phyloP scores from a whole-genome alignment of 345 rosid species.

The Psidium friedrichsthalianum region DNA sequence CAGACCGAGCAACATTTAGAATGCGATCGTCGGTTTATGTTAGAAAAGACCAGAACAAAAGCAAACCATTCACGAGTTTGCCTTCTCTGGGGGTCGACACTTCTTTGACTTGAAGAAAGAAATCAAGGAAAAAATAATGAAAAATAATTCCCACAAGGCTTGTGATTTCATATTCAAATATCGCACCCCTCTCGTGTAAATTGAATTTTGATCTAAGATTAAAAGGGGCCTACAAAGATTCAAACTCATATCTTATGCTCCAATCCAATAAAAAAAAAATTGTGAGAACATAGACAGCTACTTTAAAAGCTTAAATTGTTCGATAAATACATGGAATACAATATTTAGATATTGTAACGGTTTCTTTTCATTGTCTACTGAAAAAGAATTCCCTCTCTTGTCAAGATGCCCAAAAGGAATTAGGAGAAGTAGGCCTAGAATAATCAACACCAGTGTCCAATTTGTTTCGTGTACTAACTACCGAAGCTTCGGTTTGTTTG shows the following conservation, averaged over 20 bases:
- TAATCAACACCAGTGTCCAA: neutral
- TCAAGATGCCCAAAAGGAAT: neutral
- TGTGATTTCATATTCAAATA: neutral
- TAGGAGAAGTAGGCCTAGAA: neutral
- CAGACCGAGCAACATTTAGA: too few species aligned
- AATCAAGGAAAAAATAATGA: too few species aligned
- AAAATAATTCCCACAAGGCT: too few species aligned
- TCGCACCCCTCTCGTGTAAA: too few species aligned
- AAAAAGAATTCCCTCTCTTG: neutral
- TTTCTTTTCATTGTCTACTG: neutral
- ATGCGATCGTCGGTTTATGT: too few species aligned
- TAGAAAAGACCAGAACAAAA: too few species aligned
- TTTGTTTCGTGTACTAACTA: neutral
- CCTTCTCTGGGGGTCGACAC: too few species aligned
- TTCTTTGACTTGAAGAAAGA: too few species aligned
- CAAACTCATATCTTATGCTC: rapidly evolving
- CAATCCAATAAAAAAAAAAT: neutral
- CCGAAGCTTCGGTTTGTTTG: neutral
- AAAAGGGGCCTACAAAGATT: neutral
- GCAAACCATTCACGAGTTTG: too few species aligned
- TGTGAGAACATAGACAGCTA: rapidly evolving
- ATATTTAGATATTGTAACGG: too few species aligned
- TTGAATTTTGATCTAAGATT: neutral
- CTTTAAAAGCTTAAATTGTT: neutral
- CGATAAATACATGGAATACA: neutral